Evolutionary conservation across 2,329 filamentous ascomycete species (phyloP), one percentile per base, ranked within the genome.

Genomic region (Tolypocladium pustulatum): DNA sequence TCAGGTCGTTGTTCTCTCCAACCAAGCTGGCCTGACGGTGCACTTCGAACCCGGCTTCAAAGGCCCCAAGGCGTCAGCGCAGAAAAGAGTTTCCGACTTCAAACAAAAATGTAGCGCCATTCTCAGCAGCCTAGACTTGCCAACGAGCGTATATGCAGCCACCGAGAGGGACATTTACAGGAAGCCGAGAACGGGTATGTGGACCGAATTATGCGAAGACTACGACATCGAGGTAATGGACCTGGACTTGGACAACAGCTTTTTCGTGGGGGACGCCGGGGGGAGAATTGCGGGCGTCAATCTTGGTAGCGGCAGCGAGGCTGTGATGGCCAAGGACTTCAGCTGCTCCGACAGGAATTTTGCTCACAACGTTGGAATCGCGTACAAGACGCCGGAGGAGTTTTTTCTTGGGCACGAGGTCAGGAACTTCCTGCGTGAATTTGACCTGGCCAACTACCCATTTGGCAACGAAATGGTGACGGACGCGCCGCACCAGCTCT

Each of bases 121-220:
- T 1, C 77, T 97, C 62, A 79, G 74, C 54, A 80, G 86, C 56
- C 81, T 96, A 36, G 84, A 91, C 66, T 73, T 97, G 10, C 91
- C 93, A 0, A 79, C 89, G 15, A 86, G 82, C 3, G 70, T 97
- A 27, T 97, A 97, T 72, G 94, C 92, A 9, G 93, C 94, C 2
- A 96, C 92, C 0, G 85, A 76, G 46, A 87, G 87, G 59, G 92
- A 97, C 66, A 79, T 83, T 7, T 97, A 86, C 71, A 84, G 94
- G 58, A 99, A 99, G 73, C 94, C 94, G 5, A 81, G 92, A 43
- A 80, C 78, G 1, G 93, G 92, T 25, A 97, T 97, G 89, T 99
- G 94, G 93, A 78, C 80, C 0, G 78, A 81, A 64, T 62, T 82
- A 4, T 78, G 78, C 62, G 73, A 80, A 0, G 86, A 90, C 65